phyloP scores from a whole-genome alignment of 257 asterid species.

The Nicotiana obtusifolia region DNA sequence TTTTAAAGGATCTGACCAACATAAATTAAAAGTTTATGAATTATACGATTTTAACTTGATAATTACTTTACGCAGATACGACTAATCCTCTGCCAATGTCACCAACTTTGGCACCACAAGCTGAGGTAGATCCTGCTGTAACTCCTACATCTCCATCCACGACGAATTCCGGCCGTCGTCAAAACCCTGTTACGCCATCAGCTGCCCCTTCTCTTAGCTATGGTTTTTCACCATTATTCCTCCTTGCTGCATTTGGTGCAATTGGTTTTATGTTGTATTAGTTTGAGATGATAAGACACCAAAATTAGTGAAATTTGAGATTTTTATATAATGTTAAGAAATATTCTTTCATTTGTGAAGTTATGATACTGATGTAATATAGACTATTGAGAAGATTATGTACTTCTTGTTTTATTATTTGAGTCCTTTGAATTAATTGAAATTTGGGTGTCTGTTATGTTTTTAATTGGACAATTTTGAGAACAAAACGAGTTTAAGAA shows the following conservation, averaged over 20 bases:
- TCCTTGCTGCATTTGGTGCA: conserved; percentile 20
- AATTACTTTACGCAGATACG: conserved; percentile 8
- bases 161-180: conserved; percentile 8
- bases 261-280: conserved; percentile 22
- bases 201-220: conserved; percentile 18
- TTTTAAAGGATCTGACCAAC: neutral
- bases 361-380: neutral
- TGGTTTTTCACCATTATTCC: conserved; percentile 19
- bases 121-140: conserved; percentile 9
- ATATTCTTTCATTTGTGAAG: neutral
- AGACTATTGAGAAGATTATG: neutral
- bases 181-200: conserved; percentile 20
- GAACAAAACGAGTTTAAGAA: too few species aligned
- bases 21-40: neutral
- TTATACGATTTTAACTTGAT: neutral
- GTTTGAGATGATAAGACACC: neutral
- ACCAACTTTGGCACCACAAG: conserved; percentile 29
- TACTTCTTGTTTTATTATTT: neutral
- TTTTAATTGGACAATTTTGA: too few species aligned
- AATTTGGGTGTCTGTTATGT: neutral
- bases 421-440: too few species aligned
- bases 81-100: conserved; percentile 9
- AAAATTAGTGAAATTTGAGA: neutral
- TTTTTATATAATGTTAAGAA: neutral
- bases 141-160: conserved; percentile 11